phyloP scores from a whole-genome alignment of 192 early-diverging fungal species.

The Mortierella alpina region DNA sequence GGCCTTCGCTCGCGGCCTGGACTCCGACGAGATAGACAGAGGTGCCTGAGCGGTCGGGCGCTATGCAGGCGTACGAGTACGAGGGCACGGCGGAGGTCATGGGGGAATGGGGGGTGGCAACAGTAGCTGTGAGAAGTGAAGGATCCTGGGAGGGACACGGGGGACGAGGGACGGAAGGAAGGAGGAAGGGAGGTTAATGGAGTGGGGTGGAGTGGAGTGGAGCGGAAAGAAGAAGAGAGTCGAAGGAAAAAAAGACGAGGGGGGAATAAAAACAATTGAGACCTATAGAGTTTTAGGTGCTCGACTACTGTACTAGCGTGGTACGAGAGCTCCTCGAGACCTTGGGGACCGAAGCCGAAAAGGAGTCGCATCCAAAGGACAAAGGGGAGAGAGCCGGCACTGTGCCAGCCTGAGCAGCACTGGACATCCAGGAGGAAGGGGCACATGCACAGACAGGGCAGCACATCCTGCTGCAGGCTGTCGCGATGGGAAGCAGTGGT shows the following conservation, averaged over 20 bases:
- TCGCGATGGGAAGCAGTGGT: too few species aligned
- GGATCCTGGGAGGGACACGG: not conserved
- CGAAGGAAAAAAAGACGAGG: not conserved
- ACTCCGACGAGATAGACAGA: constrained; percentile 22
- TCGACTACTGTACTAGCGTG: too few species aligned
- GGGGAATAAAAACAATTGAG: not conserved
- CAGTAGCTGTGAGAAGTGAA: not conserved
- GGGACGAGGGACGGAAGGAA: not conserved
- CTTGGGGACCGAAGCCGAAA: too few species aligned
- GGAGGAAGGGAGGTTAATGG: not conserved
- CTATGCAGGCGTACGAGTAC: constrained; percentile 18
- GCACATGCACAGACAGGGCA: too few species aligned
- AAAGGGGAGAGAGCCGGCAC: too few species aligned
- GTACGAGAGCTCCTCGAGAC: too few species aligned
- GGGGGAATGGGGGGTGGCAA: not conserved
- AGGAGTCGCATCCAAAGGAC: too few species aligned
- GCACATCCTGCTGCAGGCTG: too few species aligned
- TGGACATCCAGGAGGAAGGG: too few species aligned
- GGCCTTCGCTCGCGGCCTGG: constrained; percentile 7
- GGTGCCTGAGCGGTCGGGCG: constrained; percentile 7
- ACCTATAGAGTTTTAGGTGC: not conserved
- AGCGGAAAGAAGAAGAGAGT: not conserved
- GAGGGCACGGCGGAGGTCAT: constrained; percentile 15
- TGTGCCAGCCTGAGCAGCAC: too few species aligned
- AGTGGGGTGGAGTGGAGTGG: not conserved